Evolutionary conservation across 2,329 filamentous ascomycete genomes (phyloP), one percentile per base, ranked within the genome.

Genomic region (Cladosporium colombiae): DNA sequence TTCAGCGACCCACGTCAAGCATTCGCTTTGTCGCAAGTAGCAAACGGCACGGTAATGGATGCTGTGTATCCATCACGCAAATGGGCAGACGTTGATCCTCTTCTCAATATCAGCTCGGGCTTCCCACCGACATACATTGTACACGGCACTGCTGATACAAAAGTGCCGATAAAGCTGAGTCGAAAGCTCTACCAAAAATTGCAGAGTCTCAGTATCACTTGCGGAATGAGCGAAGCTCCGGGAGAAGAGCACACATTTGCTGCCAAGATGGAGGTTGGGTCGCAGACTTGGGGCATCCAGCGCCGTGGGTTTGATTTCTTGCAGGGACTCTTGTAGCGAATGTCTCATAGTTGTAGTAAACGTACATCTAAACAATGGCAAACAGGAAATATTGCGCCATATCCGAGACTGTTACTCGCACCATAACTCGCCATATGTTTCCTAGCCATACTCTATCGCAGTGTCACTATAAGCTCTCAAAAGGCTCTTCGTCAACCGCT

Each of bases 1-100:
- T 62, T n/a, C 60, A 65, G 35, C 62, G 66, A 56, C 62, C 67
- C 35, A 60, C 65, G 10, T 67, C 58, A 53, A 53, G 50, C 50
- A 29, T 53, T 53, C 27, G 50, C 50, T 13, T 29, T 53, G 4
- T 53, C 50, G 27, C 50, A 53, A n/a, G 50, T 53, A 27, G 50
- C 50, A 8, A 53, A 53, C 3, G 50, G 50, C 25, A 53, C 50
- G 5, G 50, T 53, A 16, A 53, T 53, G 50, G 50, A 53, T n/a
- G 50, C 50, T 6, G 50, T 53, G 50, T 53, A 53, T n/a, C 50
- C 50, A n/a, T 53, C 50, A 5, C 23, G 50, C 4, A 53, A 31
- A 7, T 53, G 50, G 50, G 27, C 27, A 53, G 50, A 53, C 8
- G 50, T 53, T 7, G 50, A 53, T 31, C 50, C 50, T 53, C 50